Evolutionary conservation across 352 stramenopile species (phyloP).

Genomic region (Pythium aristosporum): DNA sequence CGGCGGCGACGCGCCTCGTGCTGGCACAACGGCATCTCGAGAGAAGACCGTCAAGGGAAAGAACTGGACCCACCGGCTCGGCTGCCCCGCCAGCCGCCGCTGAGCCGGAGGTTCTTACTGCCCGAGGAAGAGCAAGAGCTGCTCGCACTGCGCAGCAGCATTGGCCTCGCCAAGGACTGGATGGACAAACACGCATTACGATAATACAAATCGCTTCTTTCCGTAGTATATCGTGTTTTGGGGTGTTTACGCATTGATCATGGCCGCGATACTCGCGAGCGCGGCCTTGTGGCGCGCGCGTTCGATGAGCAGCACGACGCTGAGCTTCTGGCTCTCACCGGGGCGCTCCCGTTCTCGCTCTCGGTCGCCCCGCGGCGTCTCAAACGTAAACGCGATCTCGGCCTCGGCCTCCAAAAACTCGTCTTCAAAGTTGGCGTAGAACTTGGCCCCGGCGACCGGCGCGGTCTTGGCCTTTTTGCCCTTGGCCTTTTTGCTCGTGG

Average conservation of each 20-base stretch:
- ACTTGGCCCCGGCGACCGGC: constrained; percentile 67
- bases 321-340: constrained; percentile 54
- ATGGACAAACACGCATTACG: constrained; percentile 37
- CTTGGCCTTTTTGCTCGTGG: constrained; percentile 37
- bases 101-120: constrained; percentile 47
- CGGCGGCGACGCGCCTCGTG: constrained; percentile 42
- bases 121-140: constrained; percentile 64
- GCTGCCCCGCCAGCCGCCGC: not conserved
- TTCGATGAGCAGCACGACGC: constrained; percentile 78
- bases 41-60: constrained; percentile 19
- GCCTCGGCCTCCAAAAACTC: constrained; percentile 82
- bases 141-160: constrained; percentile 45
- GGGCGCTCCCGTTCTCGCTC: constrained; percentile 52
- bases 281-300: constrained; percentile 81
- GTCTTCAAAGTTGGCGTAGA: constrained; percentile 87
- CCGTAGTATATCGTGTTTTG: not conserved
- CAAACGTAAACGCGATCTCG: constrained; percentile 67
- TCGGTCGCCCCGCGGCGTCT: constrained; percentile 64
- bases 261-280: constrained; percentile 66
- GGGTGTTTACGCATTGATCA: constrained; percentile 76
- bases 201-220: not conserved
- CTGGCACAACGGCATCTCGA: constrained; percentile 58
- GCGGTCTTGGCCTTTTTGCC: constrained; percentile 77
- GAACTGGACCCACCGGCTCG: not conserved
- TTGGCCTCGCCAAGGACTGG: constrained; percentile 67